These are phyloP conservation scores for Calycina marina DNA, from an alignment of 2,329 filamentous ascomycete species.

Conservation along the genomic window DNA sequence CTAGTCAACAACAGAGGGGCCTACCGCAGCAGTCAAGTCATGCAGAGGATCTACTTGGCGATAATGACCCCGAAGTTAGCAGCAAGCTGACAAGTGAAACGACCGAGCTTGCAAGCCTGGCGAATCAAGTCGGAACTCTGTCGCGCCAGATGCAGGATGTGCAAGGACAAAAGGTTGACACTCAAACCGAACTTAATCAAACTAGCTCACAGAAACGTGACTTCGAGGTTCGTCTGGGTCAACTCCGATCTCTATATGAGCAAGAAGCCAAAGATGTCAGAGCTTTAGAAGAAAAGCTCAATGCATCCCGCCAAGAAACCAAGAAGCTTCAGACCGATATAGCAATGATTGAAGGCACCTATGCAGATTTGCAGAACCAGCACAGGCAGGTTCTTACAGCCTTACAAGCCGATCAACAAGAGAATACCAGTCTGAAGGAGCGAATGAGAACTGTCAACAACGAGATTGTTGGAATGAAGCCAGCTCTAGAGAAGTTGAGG, in stretches of 20 bases:
- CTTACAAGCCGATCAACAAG: constrained; percentile 74
- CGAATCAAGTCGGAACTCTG: constrained; percentile 83
- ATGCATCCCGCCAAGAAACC: constrained; percentile 61
- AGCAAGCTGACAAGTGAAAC: constrained; percentile 82
- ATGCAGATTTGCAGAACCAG: constrained; percentile 70
- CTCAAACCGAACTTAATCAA: constrained; percentile 71
- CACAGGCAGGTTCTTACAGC: constrained; percentile 62
- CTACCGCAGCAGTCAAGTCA: constrained; percentile 30
- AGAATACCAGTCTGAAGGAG: constrained; percentile 76
- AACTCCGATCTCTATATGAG: constrained; percentile 79
- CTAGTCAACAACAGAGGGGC: constrained; percentile 21
- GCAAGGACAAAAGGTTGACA: constrained; percentile 62
- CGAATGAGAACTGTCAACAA: constrained; percentile 71
- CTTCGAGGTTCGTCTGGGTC: constrained; percentile 76
- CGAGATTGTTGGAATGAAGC: constrained; percentile 72
- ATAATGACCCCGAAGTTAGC: constrained; percentile 76
- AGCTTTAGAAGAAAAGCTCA: constrained; percentile 70
- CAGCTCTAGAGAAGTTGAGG: constrained; percentile 83
- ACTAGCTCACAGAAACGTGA: constrained; percentile 79
- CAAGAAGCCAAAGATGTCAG: constrained; percentile 83
- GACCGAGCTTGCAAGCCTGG: constrained; percentile 84
- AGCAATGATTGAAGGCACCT: constrained; percentile 65
- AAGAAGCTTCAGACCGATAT: constrained; percentile 74
- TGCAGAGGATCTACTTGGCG: constrained; percentile 77
- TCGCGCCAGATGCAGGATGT: constrained; percentile 92